These are phyloP conservation scores for Grigorovia yakushimaensis DNA, from an alignment of 805 yeast species.

Conservation along the genomic window DNA sequence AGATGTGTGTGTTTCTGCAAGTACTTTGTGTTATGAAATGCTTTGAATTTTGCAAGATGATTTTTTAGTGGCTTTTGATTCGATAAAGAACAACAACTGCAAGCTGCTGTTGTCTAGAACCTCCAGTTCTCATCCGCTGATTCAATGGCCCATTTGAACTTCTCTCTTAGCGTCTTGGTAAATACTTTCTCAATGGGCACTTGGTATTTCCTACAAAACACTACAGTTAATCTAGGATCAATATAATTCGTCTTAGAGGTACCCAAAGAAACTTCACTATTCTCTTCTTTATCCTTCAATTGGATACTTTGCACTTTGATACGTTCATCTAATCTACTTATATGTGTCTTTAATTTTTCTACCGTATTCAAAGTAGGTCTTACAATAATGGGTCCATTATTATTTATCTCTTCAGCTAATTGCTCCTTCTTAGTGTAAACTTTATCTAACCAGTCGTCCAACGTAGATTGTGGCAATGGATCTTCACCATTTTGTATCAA, in stretches of 20 bases:
- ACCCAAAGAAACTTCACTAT: slow-evolving; percentile 84
- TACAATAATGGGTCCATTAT: slow-evolving; percentile 48
- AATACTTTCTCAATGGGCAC: slow-evolving; percentile 91
- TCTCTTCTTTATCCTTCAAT: slow-evolving; percentile 86
- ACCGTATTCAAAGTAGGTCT: slow-evolving; percentile 40
- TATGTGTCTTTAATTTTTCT: slow-evolving; percentile 64
- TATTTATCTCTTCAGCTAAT: slow-evolving; percentile 44
- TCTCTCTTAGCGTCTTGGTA: slow-evolving; percentile 83
- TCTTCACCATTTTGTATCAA: slow-evolving; percentile 47
- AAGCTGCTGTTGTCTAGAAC: slow-evolving; percentile 35
- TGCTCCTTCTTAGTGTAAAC: slow-evolving; percentile 42
- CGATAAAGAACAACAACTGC: no score
- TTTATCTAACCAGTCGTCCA: slow-evolving; percentile 48
- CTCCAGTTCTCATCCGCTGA: slow-evolving; percentile 82
- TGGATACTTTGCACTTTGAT: slow-evolving; percentile 61
- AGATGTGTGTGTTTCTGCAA: no score
- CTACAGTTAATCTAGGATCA: slow-evolving; percentile 85
- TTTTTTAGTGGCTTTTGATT: no score
- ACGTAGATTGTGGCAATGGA: slow-evolving; percentile 42
- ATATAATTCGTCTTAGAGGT: slow-evolving; percentile 92
- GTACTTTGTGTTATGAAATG: no score
- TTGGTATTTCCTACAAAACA: slow-evolving; percentile 72
- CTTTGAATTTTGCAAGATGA: no score
- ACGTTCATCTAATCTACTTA: slow-evolving; percentile 63
- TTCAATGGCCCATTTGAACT: slow-evolving; percentile 93